phyloP scores from a whole-genome alignment of 176 grass and related monocot genomes.

The Ananas comosus region DNA sequence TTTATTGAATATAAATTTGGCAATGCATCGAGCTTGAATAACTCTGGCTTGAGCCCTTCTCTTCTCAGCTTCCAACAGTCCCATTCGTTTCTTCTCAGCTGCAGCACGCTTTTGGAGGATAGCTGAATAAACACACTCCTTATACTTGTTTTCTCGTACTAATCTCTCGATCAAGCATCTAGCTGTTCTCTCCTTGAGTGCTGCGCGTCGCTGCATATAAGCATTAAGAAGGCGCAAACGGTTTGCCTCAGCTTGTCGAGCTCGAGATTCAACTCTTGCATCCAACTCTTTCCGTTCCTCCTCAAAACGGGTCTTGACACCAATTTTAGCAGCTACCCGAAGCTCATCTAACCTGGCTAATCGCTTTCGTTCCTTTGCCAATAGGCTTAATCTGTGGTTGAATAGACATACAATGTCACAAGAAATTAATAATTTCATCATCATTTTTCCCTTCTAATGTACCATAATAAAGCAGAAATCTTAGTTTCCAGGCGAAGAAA shows the following conservation, averaged over 20 bases:
- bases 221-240: conserved; percentile 59
- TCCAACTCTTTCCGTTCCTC: conserved; percentile 85
- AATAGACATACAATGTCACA: not conserved
- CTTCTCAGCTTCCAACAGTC: conserved; percentile 79
- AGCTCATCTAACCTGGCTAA: conserved; percentile 78
- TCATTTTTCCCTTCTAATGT: no score
- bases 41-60: conserved; percentile 61
- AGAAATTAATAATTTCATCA: no score
- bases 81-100: conserved; percentile 85
- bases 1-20: conserved; percentile 56
- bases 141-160: conserved; percentile 58
- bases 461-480: no score
- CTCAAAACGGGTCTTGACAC: conserved; percentile 69
- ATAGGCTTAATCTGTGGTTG: conserved; percentile 46
- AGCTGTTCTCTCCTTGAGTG: conserved; percentile 66
- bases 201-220: conserved; percentile 53
- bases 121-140: conserved; percentile 63
- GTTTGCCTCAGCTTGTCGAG: conserved; percentile 78
- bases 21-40: conserved; percentile 41
- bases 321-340: conserved; percentile 73
- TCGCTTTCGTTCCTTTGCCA: conserved; percentile 66
- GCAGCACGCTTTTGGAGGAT: conserved; percentile 67
- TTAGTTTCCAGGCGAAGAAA: no score
- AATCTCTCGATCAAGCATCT: conserved; percentile 51
- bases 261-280: conserved; percentile 79